A percentile compares a stretch with the other conserved stretches of the same genome.
These are phyloP conservation scores for Backusella luteola DNA, from an alignment of 192 early-diverging fungal species.

Conservation along the genomic window DNA sequence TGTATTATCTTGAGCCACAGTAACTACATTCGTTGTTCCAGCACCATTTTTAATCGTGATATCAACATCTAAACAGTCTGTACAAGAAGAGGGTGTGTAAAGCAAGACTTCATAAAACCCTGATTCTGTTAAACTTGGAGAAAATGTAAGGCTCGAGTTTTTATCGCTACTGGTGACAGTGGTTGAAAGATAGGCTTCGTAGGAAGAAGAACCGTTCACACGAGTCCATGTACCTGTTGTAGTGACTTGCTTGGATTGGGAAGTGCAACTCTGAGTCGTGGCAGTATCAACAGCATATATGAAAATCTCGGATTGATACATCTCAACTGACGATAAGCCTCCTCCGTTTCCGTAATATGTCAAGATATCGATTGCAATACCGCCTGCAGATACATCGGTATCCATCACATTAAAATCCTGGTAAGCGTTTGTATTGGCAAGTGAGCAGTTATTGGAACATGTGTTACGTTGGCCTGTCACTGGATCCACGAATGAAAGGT, in stretches of 20 bases:
- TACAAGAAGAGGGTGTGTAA: constrained; percentile 22
- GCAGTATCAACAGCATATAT: constrained; percentile 9
- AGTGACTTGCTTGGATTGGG: not conserved
- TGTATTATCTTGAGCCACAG: not conserved
- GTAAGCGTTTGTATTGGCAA: not conserved
- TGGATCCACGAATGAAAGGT: constrained; percentile 6
- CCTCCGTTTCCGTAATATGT: constrained; percentile 36
- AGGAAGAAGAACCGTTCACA: not conserved
- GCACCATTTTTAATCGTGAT: not conserved
- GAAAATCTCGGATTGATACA: constrained; percentile 33
- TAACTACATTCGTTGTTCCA: not conserved
- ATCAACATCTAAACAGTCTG: constrained; percentile 20
- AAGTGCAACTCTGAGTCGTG: not conserved
- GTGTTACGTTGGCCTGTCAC: not conserved
- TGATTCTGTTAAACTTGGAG: constrained; percentile 26
- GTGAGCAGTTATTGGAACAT: constrained; percentile 1
- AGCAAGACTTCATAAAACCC: constrained; percentile 28
- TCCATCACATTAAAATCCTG: constrained; percentile 40
- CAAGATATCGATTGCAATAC: constrained; percentile 47
- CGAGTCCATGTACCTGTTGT: constrained; percentile 17
- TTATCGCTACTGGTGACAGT: not conserved
- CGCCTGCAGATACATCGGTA: constrained; percentile 40
- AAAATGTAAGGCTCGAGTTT: constrained; percentile 4
- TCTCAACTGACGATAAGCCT: constrained; percentile 26
- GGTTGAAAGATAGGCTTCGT: constrained; percentile 9